Evolutionary conservation across 768 basidiomycete genomes (phyloP).

Genomic region (Lactifluus pinguis): DNA sequence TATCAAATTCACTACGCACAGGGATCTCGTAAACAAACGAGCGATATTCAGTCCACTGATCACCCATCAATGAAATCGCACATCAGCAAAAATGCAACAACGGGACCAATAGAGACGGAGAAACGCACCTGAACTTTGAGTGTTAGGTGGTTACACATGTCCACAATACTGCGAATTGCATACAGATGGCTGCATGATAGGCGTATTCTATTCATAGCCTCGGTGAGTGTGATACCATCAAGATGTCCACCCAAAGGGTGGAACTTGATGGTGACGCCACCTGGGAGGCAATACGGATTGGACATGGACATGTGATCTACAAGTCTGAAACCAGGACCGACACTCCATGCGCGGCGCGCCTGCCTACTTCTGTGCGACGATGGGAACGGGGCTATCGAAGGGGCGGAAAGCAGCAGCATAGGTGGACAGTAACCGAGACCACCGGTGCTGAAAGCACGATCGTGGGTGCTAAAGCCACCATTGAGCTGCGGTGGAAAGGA

Average conservation of each 20-base stretch:
- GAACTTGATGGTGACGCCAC: slow-evolving; percentile 12
- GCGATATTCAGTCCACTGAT: slow-evolving; percentile 17
- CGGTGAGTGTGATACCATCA: slow-evolving; percentile 8
- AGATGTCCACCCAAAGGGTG: slow-evolving; percentile 8
- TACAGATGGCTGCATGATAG: slow-evolving; percentile 8
- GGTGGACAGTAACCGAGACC: slow-evolving; percentile 7
- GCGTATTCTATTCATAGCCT: slow-evolving; percentile 7
- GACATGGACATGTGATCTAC: not conserved
- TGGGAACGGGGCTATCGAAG: slow-evolving; percentile 12
- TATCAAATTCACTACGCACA: slow-evolving; percentile 3
- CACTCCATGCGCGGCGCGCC: slow-evolving; percentile 14
- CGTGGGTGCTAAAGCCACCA: not conserved
- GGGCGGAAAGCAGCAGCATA: slow-evolving; percentile 5
- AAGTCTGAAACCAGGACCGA: slow-evolving; percentile 2
- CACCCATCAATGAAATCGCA: not conserved
- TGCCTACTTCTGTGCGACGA: slow-evolving; percentile 9
- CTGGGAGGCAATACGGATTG: not conserved
- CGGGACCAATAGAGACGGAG: not conserved
- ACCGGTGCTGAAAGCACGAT: slow-evolving; percentile 14
- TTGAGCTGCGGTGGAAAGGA: slow-evolving; percentile 6
- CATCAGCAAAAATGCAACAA: not conserved
- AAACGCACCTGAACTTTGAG: slow-evolving; percentile 16
- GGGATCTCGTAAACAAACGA: slow-evolving; percentile 18
- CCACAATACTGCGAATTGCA: slow-evolving; percentile 9
- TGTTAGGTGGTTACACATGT: slow-evolving; percentile 5